Base-by-base conservation (phyloP, 495 filamentous ascomycete species). In the Penicillium alfredii region DNA sequence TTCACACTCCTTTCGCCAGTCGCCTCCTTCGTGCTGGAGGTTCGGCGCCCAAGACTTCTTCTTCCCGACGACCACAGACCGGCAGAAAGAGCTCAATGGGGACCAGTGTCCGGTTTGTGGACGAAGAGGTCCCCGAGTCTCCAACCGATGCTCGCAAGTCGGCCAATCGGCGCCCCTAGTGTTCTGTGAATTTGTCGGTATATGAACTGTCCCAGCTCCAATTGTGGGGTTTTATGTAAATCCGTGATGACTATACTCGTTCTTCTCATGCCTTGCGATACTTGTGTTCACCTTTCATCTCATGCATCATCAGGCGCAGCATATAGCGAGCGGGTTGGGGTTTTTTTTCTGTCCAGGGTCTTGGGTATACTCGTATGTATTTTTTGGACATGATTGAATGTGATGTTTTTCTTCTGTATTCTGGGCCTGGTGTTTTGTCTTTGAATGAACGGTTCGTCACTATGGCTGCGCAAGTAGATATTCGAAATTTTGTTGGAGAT, bases 1-100 rank as follows among this genome's bases (percentile, higher is more conserved):
- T 65, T 8, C 64, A 61, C 29, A 74, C 63, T 25, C 68, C 68
- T 10, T 71, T 71, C 33, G 67, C 67, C 26, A 63, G 58, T 38
- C 58, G 67, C 24, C 52, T 68, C 4, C 52, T 69, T 16, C 64
- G 63, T 8, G 63, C 60, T n/a, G 57, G 49, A 3, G 42, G 45
- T 5, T 45, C 50, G 8, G 39, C 53, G 22, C 33, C 43, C n/a
- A 49, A 42, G 38, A 49, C 42, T 9, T 35, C 54, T 2, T 60
- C 63, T 7, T 58, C 53, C 19, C 42, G 42, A 29, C 56, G 51
- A 38, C 46, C 50, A 16, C 56, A 55, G 13, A 53, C 42, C 24
- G 53, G 61, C 33, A 59, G 63, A 9, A 44, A 49, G 18, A 58
- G 54, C 42, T 49, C 64, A n/a, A 45, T 66, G 18, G 61, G 55